These are phyloP conservation scores for Ophiostoma sp. DNA, from an alignment of 2,329 filamentous ascomycete species.

Conservation along the genomic window DNA sequence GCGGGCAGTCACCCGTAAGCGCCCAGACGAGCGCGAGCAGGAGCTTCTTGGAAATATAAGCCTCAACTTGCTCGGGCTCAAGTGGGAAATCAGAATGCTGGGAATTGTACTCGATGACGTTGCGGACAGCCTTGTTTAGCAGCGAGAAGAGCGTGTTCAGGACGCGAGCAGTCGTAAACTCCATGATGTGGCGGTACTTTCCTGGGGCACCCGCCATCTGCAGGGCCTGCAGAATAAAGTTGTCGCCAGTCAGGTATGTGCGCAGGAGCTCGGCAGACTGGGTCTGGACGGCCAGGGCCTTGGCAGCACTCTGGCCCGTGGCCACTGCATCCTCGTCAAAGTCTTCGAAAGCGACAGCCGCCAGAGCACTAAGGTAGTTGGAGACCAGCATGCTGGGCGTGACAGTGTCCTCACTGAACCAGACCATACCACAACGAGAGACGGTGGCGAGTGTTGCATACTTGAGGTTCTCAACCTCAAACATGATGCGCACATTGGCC, in stretches of 20 bases:
- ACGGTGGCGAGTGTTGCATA: conserved; percentile 98
- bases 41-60: conserved; percentile 88
- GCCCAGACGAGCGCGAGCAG: conserved; percentile 92
- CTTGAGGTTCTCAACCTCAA: conserved; percentile 95
- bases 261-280: conserved; percentile 75
- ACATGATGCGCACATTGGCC: conserved; percentile 96
- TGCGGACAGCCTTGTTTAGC: conserved; percentile 86
- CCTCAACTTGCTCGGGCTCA: conserved; percentile 82
- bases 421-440: conserved; percentile 99
- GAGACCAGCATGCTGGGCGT: conserved; percentile 86
- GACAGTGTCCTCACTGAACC: conserved; percentile 98
- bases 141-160: conserved; percentile 92
- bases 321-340: conserved; percentile 80
- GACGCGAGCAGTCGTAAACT: conserved; percentile 85
- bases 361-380: conserved; percentile 81
- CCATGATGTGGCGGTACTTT: conserved; percentile 92
- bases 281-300: conserved; percentile 71
- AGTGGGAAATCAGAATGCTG: conserved; percentile 93
- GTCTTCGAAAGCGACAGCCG: conserved; percentile 83
- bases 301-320: conserved; percentile 67
- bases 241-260: conserved; percentile 67
- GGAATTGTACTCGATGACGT: conserved; percentile 90
- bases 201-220: conserved; percentile 65
- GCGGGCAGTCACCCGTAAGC: conserved; percentile 87
- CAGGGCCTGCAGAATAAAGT: conserved; percentile 74